phyloP scores from a whole-genome alignment of 345 rosid species.

The Firmiana major region DNA sequence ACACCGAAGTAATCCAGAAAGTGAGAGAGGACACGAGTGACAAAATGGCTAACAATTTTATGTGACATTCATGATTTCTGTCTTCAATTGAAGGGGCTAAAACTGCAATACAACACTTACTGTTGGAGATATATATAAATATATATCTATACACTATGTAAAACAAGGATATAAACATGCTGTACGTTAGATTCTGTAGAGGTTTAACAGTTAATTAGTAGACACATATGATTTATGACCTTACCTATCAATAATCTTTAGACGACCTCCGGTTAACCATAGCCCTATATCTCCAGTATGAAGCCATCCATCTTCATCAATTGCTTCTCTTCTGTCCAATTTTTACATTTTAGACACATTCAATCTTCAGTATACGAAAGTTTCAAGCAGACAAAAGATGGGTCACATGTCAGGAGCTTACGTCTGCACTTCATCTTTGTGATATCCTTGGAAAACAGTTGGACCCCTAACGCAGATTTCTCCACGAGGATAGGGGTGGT shows the following conservation, averaged over 20 bases:
- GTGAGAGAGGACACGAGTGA: neutral
- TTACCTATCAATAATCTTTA: constrained; percentile 93
- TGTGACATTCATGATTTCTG: neutral
- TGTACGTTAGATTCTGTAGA: neutral
- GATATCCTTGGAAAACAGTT: constrained; percentile 70
- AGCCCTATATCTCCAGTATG: constrained; percentile 94
- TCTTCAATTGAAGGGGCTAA: neutral
- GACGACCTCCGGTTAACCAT: constrained; percentile 91
- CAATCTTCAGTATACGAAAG: neutral
- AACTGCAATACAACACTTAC: neutral
- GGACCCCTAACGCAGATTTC: constrained; percentile 99
- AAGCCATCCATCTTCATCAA: constrained; percentile 94
- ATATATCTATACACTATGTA: neutral
- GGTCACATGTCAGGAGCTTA: constrained; percentile 24
- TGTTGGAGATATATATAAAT: neutral
- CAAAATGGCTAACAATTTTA: neutral
- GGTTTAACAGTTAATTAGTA: neutral
- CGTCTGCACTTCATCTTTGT: constrained; percentile 95
- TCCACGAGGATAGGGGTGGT: constrained; percentile 88
- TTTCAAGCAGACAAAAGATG: constrained; percentile 6
- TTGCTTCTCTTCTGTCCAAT: constrained; percentile 70
- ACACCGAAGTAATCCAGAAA: neutral
- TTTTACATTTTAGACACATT: constrained; percentile 10
- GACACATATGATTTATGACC: neutral
- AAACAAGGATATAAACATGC: constrained; percentile 10